Evolutionary conservation across 2,329 filamentous ascomycete species (phyloP).

Genomic region (Trichoderma atrobrunneum): DNA sequence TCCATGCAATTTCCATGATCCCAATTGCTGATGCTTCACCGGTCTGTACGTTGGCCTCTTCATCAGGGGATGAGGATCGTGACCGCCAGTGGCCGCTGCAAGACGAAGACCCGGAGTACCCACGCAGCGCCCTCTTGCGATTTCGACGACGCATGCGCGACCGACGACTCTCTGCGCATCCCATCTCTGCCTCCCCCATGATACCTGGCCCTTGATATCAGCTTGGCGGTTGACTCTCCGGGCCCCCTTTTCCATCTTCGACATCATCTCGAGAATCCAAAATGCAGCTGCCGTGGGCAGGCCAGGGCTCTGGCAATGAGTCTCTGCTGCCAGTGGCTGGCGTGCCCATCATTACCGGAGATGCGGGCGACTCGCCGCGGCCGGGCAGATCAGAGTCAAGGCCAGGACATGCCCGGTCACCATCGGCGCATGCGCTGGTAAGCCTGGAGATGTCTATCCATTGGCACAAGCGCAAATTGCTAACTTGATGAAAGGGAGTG

Average conservation of each 20-base stretch:
- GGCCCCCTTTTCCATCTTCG: conserved; percentile 21
- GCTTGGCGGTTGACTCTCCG: conserved; percentile 13
- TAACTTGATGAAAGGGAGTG: conserved; percentile 40
- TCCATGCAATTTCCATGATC: conserved; percentile 18
- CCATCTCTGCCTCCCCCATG: conserved; percentile 17
- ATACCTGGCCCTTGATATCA: conserved; percentile 6
- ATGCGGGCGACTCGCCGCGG: conserved; percentile 27
- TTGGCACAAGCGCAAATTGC: not conserved
- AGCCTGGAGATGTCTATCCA: conserved; percentile 22
- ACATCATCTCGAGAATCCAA: conserved; percentile 23
- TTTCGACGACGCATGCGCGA: conserved; percentile 8
- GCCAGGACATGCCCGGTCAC: conserved; percentile 45
- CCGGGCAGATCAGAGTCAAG: conserved; percentile 29
- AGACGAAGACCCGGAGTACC: not conserved
- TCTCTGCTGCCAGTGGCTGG: conserved; percentile 36
- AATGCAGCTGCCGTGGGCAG: conserved; percentile 41
- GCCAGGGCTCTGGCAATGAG: conserved; percentile 32
- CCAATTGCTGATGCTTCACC: conserved; percentile 11
- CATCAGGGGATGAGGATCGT: conserved; percentile 12
- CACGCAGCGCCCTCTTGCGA: not conserved
- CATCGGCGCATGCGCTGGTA: conserved; percentile 56
- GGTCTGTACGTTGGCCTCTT: conserved; percentile 8
- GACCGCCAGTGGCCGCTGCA: not conserved
- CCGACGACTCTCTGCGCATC: not conserved
- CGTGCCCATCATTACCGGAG: conserved; percentile 34